Evolutionary conservation across 768 basidiomycete genomes (phyloP).

Genomic region (Tulasnella sp.): DNA sequence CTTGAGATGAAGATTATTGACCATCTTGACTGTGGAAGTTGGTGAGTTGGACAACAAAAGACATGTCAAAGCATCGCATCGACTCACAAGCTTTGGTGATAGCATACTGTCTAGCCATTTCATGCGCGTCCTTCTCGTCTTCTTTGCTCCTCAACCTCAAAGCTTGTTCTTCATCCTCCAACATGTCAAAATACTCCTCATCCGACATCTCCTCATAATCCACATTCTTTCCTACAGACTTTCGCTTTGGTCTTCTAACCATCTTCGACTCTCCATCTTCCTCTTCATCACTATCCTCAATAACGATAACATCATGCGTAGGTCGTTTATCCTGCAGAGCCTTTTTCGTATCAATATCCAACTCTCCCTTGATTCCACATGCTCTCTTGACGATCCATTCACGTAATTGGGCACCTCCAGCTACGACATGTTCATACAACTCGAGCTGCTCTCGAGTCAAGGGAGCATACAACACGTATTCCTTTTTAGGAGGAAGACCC

Average conservation of each 20-base stretch:
- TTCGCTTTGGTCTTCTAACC: conserved; percentile 20
- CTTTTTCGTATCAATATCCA: conserved; percentile 19
- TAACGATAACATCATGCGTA: conserved; percentile 15
- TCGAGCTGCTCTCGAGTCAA: conserved; percentile 71
- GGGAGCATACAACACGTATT: conserved; percentile 88
- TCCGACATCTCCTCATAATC: conserved; percentile 44
- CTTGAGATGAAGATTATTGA: conserved; percentile 88
- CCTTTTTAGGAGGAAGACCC: conserved; percentile 82
- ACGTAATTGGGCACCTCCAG: conserved; percentile 44
- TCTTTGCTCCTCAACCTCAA: conserved; percentile 28
- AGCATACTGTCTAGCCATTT: conserved; percentile 45
- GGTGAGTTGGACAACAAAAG: neutral
- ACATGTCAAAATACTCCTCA: conserved; percentile 51
- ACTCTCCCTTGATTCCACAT: conserved; percentile 13
- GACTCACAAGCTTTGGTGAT: conserved; percentile 46
- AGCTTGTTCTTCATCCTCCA: conserved; percentile 29
- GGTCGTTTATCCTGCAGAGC: conserved; percentile 13
- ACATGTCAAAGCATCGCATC: neutral
- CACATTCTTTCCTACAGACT: conserved; percentile 26
- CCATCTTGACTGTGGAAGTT: conserved; percentile 46
- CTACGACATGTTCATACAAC: conserved; percentile 67
- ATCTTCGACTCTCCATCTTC: conserved; percentile 23
- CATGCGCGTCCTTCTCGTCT: conserved; percentile 37
- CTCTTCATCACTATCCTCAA: conserved; percentile 24
- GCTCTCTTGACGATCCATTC: conserved; percentile 36